Conservation (phyloP, 2,329 filamentous ascomycete genomes). For the Colletotrichum musae region DNA sequence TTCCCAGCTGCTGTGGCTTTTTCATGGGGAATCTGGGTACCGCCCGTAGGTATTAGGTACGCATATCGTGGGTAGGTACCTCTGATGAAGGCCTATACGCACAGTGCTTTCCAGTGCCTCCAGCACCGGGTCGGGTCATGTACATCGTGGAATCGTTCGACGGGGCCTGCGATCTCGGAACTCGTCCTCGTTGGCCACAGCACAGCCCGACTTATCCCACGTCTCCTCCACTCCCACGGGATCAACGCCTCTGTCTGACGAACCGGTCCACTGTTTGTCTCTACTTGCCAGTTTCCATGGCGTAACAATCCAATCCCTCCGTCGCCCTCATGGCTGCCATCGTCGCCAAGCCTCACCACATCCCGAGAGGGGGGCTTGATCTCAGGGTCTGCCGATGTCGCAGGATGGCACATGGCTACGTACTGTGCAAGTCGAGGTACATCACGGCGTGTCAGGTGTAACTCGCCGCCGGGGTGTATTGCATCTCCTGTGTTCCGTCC, state of each 20-base stretch:
- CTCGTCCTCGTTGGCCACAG: constrained; percentile 12
- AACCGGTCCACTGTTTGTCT: constrained; percentile 18
- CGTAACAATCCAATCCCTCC: constrained; percentile 30
- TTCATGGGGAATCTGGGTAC: no score
- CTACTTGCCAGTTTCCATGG: constrained; percentile 18
- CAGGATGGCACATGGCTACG: neutral
- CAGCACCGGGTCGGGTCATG: constrained; percentile 20
- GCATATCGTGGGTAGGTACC: neutral
- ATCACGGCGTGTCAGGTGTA: neutral
- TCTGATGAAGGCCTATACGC: neutral
- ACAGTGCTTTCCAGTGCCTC: neutral
- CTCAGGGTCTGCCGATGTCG: constrained; percentile 37
- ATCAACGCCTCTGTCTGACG: constrained; percentile 28
- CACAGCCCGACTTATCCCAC: constrained; percentile 35
- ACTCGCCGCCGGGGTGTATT: no score
- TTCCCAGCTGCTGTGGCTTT: no score
- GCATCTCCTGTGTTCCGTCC: no score
- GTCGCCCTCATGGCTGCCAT: no score
- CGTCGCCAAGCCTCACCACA: constrained; percentile 25
- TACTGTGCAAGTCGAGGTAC: neutral
- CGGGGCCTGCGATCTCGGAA: constrained; percentile 37
- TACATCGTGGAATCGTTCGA: constrained; percentile 32
- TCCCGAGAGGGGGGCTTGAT: constrained; percentile 10
- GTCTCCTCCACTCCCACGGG: neutral
- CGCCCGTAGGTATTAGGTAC: neutral